These are phyloP conservation scores for Podospora comata DNA, from an alignment of 495 filamentous ascomycete genomes.

Conservation along the genomic window DNA sequence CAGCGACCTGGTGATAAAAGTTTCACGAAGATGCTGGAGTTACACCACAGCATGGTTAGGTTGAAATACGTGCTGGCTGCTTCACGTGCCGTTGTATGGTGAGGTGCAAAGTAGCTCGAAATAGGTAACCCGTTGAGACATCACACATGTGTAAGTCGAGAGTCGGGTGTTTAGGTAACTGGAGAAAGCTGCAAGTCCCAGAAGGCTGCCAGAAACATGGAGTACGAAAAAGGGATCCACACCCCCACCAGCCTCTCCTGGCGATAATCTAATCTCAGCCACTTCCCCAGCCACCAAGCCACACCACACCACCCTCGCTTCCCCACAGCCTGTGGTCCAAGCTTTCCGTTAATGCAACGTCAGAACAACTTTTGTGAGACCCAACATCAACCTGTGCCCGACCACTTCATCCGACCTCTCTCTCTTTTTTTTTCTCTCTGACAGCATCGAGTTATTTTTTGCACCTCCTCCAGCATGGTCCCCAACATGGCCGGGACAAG, in stretches of 20 bases:
- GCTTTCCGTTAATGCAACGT: background rate
- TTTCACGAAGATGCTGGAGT: background rate
- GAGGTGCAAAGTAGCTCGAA: background rate
- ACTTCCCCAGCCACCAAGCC: background rate
- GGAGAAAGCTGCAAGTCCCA: background rate
- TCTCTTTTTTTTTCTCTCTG: background rate
- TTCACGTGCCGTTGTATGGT: background rate
- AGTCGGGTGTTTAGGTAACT: too few species aligned
- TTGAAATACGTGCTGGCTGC: background rate
- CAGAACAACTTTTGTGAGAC: background rate
- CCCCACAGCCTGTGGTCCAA: background rate
- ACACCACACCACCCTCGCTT: background rate
- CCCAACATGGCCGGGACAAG: background rate
- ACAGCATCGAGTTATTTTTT: background rate
- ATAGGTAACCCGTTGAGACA: background rate
- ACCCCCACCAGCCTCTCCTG: background rate
- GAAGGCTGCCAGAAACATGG: background rate
- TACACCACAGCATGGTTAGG: background rate
- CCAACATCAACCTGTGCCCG: background rate
- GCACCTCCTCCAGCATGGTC: background rate
- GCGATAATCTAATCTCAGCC: background rate
- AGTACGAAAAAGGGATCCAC: background rate
- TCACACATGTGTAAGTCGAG: too few species aligned
- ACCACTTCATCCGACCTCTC: background rate
- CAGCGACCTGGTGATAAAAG: background rate